Evolutionary conservation across 257 asterid genomes (phyloP), one percentile per base, ranked within the genome.

Genomic region (Ballota nigra): DNA sequence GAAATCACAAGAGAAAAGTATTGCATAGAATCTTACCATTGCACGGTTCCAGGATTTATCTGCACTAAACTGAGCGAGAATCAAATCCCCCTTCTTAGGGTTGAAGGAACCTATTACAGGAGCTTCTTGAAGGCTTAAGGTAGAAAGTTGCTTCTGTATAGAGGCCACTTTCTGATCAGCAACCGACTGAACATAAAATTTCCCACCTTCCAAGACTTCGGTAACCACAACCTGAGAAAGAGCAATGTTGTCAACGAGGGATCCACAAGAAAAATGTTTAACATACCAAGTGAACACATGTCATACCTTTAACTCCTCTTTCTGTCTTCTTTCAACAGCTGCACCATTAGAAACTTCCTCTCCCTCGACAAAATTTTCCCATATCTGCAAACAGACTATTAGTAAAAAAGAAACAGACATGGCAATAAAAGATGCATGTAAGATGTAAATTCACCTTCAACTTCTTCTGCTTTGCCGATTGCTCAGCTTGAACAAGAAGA

Each of bases 21-120:
- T 56, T 53, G 67, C 28, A 56, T 15, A 15, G 43, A 26, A 47
- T 36, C 92, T 87, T 78, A 92, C 98, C 98, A 95, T 83, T 49
- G 98, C 99, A 34, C 99, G 95, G 80, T 95, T 95, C 99, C 99
- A 95, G 51, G 99, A 89, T 76, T 92, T 87, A 82, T 92, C 99
- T 0, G 87, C 93, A 78, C 88, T 88, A 72, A 85, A 92, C 81
- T 90, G 97, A 52, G 98, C 95, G 68, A 89, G 90, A 72, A 92
- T 94, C 29, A 80, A 74, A 57, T 95, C 99, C 26, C 99, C 98
- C 82, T 79, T 92, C 75, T 82, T 95, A 16, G 99, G 99, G 79
- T 84, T 95, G 79, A 88, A 95, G 63, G 94, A 64, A 68, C 98
- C 98, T 68, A 92, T 80, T 12, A 88, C 63, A 61, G 99, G 98